Percentiles rank a stretch among this genome's conserved stretches.
Conservation (phyloP, 805 yeast genomes). For the Saccharomyces mikatae region DNA sequence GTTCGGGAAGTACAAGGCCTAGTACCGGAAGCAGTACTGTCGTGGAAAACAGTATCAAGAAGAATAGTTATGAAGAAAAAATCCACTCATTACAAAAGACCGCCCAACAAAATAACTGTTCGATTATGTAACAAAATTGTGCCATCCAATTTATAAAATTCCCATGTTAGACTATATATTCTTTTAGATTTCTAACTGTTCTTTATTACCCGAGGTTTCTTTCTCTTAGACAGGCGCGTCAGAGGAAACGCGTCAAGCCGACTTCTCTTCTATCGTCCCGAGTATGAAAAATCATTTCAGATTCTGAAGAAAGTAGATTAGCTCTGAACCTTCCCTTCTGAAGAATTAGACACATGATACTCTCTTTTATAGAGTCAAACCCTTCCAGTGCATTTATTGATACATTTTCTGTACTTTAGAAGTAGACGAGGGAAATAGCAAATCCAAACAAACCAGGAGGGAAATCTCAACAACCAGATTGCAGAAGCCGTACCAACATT, state of each 20-base stretch:
- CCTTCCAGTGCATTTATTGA: neutral
- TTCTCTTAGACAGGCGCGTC: neutral
- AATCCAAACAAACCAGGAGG: neutral
- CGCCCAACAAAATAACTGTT: neutral
- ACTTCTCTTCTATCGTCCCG: neutral
- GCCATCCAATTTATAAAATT: neutral
- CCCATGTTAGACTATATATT: neutral
- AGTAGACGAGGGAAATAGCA: neutral
- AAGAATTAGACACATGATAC: neutral
- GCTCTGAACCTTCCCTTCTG: neutral
- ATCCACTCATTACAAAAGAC: neutral
- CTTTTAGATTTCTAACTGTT: neutral
- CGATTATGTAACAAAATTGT: neutral
- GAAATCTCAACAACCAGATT: neutral
- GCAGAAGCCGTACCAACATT: neutral
- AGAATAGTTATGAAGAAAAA: neutral
- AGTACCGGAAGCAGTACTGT: neutral
- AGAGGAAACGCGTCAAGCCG: neutral
- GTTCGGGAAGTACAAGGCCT: neutral
- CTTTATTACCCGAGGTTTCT: neutral
- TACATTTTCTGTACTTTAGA: neutral
- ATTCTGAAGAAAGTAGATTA: neutral
- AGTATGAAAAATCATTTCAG: neutral
- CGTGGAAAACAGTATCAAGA: neutral
- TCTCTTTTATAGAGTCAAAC: neutral